A percentile compares a stretch with the other conserved stretches of the same genome.
phyloP scores from a whole-genome alignment of 345 rosid species.

The Salix caprea region DNA sequence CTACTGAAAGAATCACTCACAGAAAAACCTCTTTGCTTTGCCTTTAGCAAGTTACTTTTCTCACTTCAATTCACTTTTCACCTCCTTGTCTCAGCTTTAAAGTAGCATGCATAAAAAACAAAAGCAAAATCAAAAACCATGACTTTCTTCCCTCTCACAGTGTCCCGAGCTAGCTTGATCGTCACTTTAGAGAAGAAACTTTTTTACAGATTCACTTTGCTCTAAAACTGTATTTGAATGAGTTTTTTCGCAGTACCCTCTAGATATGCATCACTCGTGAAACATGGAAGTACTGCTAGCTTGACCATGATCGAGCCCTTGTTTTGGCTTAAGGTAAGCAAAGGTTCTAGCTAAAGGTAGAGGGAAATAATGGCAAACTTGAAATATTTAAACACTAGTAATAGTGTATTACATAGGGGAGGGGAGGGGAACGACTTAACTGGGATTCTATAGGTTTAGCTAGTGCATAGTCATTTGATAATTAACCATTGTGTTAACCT shows the following conservation, averaged over 20 bases:
- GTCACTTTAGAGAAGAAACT: neutral
- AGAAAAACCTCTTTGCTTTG: neutral
- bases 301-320: neutral
- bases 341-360: neutral
- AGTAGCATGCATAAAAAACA: neutral
- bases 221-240: neutral
- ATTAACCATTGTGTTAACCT: neutral
- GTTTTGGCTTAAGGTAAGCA: neutral
- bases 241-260: neutral
- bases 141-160: neutral
- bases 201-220: neutral
- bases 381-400: neutral
- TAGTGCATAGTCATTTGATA: neutral
- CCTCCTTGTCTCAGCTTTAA: neutral
- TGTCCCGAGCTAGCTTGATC: neutral
- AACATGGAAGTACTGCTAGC: neutral
- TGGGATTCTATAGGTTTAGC: neutral
- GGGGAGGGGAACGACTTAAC: neutral
- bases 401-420: neutral
- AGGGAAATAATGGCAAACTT: neutral
- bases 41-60: neutral
- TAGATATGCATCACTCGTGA: neutral
- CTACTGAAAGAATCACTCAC: neutral
- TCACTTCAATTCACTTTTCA: neutral
- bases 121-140: neutral